Percentiles rank a stretch among this genome's conserved stretches.
phyloP scores from a whole-genome alignment of 495 filamentous ascomycete species.

The Xanthoparmelia taractica region DNA sequence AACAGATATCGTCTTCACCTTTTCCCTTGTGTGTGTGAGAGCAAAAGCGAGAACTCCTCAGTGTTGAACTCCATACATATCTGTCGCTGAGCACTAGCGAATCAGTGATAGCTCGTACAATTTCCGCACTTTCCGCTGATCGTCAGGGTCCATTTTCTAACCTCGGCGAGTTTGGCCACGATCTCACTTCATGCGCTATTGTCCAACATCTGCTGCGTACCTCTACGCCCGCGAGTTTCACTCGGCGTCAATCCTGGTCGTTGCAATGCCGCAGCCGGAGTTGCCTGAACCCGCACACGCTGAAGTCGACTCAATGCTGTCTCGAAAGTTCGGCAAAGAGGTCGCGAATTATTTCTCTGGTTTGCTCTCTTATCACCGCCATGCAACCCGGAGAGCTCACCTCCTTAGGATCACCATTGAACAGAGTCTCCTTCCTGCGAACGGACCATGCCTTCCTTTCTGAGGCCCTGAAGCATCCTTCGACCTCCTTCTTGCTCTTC shows the following conservation, averaged over 20 bases:
- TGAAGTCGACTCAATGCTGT: slow-evolving; percentile 74
- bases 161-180: slow-evolving; percentile 11
- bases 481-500: slow-evolving; percentile 65
- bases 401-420: slow-evolving; percentile 57
- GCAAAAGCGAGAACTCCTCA: too few relatives aligned
- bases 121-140: slow-evolving; percentile 8
- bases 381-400: slow-evolving; percentile 7
- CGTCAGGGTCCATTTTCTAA: slow-evolving; percentile 7
- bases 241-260: too few relatives aligned
- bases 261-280: slow-evolving; percentile 25
- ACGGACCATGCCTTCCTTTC: slow-evolving; percentile 71
- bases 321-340: slow-evolving; percentile 81
- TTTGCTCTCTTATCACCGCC: slow-evolving; percentile 24
- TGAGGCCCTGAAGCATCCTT: slow-evolving; percentile 62
- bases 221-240: too few relatives aligned
- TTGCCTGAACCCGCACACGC: slow-evolving; percentile 51
- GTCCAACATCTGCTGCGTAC: too few relatives aligned
- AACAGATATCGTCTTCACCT: background rate
- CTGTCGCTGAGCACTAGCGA: background rate
- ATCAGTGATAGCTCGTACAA: background rate
- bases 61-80: background rate
- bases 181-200: slow-evolving; percentile 6
- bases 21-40: too few relatives aligned
- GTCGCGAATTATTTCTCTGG: slow-evolving; percentile 94
- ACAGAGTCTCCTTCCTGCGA: slow-evolving; percentile 80